A percentile compares a stretch with the other conserved stretches of the same genome.
These are phyloP conservation scores for Juncus effusus DNA, from an alignment of 176 grass and related monocot genomes.

Conservation along the genomic window DNA sequence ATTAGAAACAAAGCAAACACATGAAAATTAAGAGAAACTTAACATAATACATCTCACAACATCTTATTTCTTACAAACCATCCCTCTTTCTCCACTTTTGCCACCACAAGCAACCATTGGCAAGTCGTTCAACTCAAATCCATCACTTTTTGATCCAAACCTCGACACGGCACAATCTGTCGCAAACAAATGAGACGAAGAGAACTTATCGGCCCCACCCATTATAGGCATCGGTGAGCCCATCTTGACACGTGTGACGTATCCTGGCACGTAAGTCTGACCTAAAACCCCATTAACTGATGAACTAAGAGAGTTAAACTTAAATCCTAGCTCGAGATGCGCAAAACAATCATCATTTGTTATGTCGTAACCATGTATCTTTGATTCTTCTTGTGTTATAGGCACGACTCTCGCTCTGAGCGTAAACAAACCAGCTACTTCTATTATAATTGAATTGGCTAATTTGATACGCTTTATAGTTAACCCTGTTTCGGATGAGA, in stretches of 20 bases:
- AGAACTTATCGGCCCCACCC: constrained; percentile 33
- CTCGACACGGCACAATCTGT: constrained; percentile 31
- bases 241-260: constrained; percentile 33
- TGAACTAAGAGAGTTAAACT: constrained; percentile 24
- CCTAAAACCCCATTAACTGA: constrained; percentile 34
- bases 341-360: constrained; percentile 27
- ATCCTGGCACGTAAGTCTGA: constrained; percentile 34
- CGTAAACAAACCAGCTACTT: constrained; percentile 23
- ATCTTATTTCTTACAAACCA: constrained; percentile 30
- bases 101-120: constrained; percentile 27
- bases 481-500: constrained; percentile 23
- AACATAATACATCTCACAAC: neutral
- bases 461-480: constrained; percentile 33
- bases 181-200: constrained; percentile 34
- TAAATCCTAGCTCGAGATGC: constrained; percentile 31
- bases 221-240: constrained; percentile 32
- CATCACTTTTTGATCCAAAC: constrained; percentile 23
- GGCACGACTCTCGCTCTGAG: constrained; percentile 34
- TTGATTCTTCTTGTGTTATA: constrained; percentile 42
- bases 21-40: neutral
- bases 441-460: constrained; percentile 30
- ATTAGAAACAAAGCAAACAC: neutral
- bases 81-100: constrained; percentile 19
- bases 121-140: constrained; percentile 12
- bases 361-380: constrained; percentile 32